phyloP scores from a whole-genome alignment of 495 filamentous ascomycete species.

The Oidiodendron maius region DNA sequence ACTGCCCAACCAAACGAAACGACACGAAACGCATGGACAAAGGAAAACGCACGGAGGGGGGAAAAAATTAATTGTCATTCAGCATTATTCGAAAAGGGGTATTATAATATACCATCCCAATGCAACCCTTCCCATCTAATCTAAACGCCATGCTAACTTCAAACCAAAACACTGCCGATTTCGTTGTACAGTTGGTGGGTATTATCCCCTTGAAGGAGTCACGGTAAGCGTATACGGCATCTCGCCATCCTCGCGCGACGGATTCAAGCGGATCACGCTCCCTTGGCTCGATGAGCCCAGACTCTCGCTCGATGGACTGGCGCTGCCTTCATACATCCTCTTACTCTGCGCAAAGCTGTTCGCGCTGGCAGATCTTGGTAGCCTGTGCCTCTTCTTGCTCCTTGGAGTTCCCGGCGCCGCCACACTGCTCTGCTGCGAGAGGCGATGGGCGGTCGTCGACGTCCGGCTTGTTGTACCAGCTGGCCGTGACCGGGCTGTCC shows the following conservation, averaged over 20 bases:
- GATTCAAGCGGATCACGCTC: slow-evolving; percentile 19
- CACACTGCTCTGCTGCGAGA: slow-evolving; percentile 33
- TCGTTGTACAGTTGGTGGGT: no score
- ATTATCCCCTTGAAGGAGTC: neutral
- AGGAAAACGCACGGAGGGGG: no score
- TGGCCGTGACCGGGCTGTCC: slow-evolving; percentile 20
- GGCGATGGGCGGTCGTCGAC: slow-evolving; percentile 31
- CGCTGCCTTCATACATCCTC: slow-evolving; percentile 30
- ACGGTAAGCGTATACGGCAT: slow-evolving; percentile 18
- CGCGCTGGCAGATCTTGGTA: slow-evolving; percentile 29
- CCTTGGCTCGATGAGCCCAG: slow-evolving; percentile 26
- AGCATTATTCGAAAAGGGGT: no score
- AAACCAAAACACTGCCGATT: no score
- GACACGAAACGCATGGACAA: no score
- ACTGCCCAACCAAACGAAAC: no score
- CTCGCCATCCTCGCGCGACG: slow-evolving; percentile 10
- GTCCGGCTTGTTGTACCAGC: slow-evolving; percentile 17
- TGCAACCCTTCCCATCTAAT: no score
- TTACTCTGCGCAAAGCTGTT: slow-evolving; percentile 39
- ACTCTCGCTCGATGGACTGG: slow-evolving; percentile 31
- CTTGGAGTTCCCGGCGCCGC: slow-evolving; percentile 48
- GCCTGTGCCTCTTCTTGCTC: slow-evolving; percentile 27
- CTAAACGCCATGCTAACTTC: no score
- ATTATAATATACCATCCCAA: no score
- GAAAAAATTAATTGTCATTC: no score